A percentile compares a stretch with the other conserved stretches of the same genome.
phyloP scores from a whole-genome alignment of 108 stramenopile genomes.

The Chaetoceros muelleri region DNA sequence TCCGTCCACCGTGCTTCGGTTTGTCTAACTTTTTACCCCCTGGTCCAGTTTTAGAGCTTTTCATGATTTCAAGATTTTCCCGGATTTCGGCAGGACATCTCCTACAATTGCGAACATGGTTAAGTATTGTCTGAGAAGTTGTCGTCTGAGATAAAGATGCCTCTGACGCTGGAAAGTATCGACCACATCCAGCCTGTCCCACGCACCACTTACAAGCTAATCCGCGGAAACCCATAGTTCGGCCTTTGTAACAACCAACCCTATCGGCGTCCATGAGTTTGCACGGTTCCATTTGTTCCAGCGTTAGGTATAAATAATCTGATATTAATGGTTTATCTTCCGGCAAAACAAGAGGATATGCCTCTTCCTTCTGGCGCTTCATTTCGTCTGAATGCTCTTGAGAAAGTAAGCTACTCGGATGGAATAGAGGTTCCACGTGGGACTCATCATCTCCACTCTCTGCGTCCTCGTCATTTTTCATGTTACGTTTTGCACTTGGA shows the following conservation, averaged over 20 bases:
- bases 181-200: constrained; percentile 75
- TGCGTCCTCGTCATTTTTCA: constrained; percentile 15
- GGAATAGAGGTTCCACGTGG: neutral
- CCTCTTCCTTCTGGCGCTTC: constrained; percentile 14
- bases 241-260: constrained; percentile 61
- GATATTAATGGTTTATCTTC: constrained; percentile 56
- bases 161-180: constrained; percentile 81
- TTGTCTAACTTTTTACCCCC: constrained; percentile 59
- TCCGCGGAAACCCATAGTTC: constrained; percentile 72
- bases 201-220: constrained; percentile 80
- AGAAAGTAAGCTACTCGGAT: neutral
- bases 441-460: constrained; percentile 7
- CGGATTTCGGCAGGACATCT: constrained; percentile 70
- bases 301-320: constrained; percentile 68
- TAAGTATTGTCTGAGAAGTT: constrained; percentile 78
- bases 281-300: constrained; percentile 82
- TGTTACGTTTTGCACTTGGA: constrained; percentile 5
- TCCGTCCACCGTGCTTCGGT: constrained; percentile 80
- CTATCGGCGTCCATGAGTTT: constrained; percentile 57
- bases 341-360: constrained; percentile 48
- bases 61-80: constrained; percentile 77
- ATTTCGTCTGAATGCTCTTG: neutral
- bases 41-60: constrained; percentile 56
- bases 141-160: constrained; percentile 84
- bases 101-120: constrained; percentile 81